Evolutionary conservation across 306 rosid genomes (phyloP).

Genomic region (Quercus mongolica): DNA sequence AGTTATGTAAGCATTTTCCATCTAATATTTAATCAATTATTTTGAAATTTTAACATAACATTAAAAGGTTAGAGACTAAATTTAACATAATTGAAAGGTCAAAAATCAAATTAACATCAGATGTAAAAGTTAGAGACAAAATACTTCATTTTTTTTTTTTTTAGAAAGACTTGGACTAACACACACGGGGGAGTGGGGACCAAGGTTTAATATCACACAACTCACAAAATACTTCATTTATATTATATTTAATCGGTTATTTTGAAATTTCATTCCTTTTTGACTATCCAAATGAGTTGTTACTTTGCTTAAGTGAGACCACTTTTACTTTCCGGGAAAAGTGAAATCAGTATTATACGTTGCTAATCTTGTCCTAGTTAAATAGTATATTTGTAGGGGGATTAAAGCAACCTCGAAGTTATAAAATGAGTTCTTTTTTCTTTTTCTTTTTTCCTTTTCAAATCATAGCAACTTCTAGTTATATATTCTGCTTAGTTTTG

Average conservation of each 20-base stretch:
- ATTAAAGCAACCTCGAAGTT: background rate
- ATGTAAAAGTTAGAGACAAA: no score
- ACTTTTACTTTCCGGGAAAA: background rate
- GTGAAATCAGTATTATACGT: background rate
- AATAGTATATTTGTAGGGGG: background rate
- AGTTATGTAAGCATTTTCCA: no score
- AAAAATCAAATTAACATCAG: rapidly evolving
- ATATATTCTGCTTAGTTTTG: background rate
- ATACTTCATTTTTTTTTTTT: no score
- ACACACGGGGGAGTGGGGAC: no score
- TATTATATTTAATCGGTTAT: background rate
- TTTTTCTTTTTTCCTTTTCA: no score
- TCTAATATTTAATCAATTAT: background rate
- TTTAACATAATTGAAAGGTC: no score
- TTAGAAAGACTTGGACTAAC: no score
- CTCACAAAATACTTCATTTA: no score
- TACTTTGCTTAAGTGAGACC: background rate
- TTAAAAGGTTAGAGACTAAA: no score
- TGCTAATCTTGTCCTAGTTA: background rate
- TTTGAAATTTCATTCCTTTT: background rate
- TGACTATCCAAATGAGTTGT: background rate
- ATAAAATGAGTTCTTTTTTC: background rate
- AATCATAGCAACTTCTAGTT: background rate
- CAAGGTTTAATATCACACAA: no score
- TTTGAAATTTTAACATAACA: background rate